Conservation (phyloP, 768 basidiomycete species). For the Hygrophoropsis aurantiaca region DNA sequence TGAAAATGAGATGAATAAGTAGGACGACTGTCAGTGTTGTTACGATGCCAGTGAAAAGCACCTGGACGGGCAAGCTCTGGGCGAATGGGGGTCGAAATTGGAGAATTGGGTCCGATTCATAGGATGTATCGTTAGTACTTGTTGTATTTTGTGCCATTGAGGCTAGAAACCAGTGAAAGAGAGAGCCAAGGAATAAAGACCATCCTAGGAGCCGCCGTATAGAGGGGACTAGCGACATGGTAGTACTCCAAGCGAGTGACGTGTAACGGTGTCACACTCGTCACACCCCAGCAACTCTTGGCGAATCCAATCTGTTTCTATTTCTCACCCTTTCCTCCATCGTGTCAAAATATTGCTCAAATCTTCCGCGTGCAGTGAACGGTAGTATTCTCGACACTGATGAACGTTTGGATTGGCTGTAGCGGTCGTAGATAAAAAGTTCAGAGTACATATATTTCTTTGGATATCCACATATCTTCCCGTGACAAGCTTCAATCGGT, state of each 20-base stretch:
- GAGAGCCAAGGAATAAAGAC: not conserved
- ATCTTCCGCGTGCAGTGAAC: too few relatives aligned
- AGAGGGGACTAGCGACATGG: not conserved
- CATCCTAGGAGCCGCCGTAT: not conserved
- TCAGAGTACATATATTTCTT: too few relatives aligned
- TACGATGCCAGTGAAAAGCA: conserved; percentile 81
- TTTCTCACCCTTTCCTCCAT: too few relatives aligned
- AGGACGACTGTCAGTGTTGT: conserved; percentile 84
- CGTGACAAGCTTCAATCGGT: too few relatives aligned
- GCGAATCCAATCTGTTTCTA: not conserved
- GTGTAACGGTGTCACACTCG: too few relatives aligned
- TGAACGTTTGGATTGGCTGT: too few relatives aligned
- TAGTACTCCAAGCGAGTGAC: too few relatives aligned
- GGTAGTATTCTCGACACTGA: too few relatives aligned
- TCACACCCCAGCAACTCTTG: not conserved
- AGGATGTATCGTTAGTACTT: conserved; percentile 7
- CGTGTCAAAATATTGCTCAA: too few relatives aligned
- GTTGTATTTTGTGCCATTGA: conserved; percentile 21
- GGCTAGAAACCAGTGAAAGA: conserved; percentile 7
- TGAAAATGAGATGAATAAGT: conserved; percentile 90
- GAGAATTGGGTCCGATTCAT: conserved; percentile 68
- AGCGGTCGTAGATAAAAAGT: too few relatives aligned
- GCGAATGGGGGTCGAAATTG: conserved; percentile 77
- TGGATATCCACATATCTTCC: too few relatives aligned
- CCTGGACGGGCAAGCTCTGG: conserved; percentile 87